Evolutionary conservation across 1,139 yeast genomes (phyloP).

Genomic region (Saccharomyces pastorianus): DNA sequence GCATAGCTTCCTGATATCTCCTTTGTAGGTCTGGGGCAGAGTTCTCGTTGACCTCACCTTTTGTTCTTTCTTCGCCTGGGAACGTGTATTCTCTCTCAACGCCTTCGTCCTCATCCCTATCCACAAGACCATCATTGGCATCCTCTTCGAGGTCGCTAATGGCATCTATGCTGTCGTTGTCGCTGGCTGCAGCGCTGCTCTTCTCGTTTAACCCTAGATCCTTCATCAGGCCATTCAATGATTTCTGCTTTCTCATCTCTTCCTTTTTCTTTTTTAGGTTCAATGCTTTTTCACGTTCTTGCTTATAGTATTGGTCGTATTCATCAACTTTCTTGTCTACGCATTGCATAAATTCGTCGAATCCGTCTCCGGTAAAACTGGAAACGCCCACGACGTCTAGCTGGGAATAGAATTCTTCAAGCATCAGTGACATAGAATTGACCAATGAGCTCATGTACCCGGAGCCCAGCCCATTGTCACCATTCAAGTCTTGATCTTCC

Average conservation of each 20-base stretch:
- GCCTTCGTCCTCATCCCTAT: slow-evolving; percentile 54
- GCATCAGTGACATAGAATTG: slow-evolving; percentile 90
- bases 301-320: slow-evolving; percentile 71
- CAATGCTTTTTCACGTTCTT: slow-evolving; percentile 76
- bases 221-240: slow-evolving; percentile 64
- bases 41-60: slow-evolving; percentile 47
- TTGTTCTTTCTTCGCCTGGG: slow-evolving; percentile 54
- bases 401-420: slow-evolving; percentile 92
- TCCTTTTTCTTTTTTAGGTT: slow-evolving; percentile 73
- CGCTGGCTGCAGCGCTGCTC: slow-evolving; percentile 18
- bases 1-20: slow-evolving; percentile 66
- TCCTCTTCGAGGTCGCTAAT: slow-evolving; percentile 59
- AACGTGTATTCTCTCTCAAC: slow-evolving; percentile 63
- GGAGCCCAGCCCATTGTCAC: slow-evolving; percentile 59
- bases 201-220: slow-evolving; percentile 63
- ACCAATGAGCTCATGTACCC: slow-evolving; percentile 94
- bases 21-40: slow-evolving; percentile 52
- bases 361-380: slow-evolving; percentile 87
- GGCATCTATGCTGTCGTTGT: slow-evolving; percentile 50
- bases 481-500: slow-evolving; percentile 53
- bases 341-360: slow-evolving; percentile 77
- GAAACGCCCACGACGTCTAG: slow-evolving; percentile 88
- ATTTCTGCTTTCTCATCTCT: slow-evolving; percentile 61
- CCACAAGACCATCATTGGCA: slow-evolving; percentile 54
- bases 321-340: slow-evolving; percentile 86